Base-by-base conservation (phyloP, 495 filamentous ascomycete species). In the Hypomontagnella monticulosa region DNA sequence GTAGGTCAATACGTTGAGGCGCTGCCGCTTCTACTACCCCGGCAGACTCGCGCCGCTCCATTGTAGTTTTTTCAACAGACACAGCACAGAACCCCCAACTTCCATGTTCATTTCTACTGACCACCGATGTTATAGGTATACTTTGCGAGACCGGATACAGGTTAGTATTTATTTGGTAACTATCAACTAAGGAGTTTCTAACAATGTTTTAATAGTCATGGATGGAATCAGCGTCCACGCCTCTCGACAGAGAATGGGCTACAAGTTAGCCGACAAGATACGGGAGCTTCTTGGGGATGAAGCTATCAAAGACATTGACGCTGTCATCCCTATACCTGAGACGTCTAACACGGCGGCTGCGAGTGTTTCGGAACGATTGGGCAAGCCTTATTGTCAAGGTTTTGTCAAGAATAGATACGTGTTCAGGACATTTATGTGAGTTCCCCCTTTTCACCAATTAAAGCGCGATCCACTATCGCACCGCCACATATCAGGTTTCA, bases 361-460 rank as follows among this genome's bases (percentile, higher is more conserved):
- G 6, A 87, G 86, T 43, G 87, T 97, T 6, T 89, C 96, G 12
- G 86, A 90, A 70, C 81, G 84, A 36, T 79, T 97, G 27, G 84
- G 88, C 61, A 94, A 90, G 62, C 91, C 91, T 2, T 96, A 92
- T 74, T 90, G 56, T 18, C 52, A 92, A 67, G 91, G 85, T 9
- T 93, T 97, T 65, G 89, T 97, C 59, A 97, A 97, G 84, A 97
- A 97, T 77, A 87, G 94, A 48, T 98, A 97, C 75, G 91, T 98
- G 47, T 96, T 93, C 83, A 88, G 94, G 34, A 97, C 94, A 0
- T 97, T 97, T 75, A 97, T 97, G 73, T 55, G 18, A 2, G 66
- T 57, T 40, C 12, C 30, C 38, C 50, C 11, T 36, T 27, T 12
- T 41, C 14, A 27, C 20, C 10, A n/a, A n/a, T n/a, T n/a, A n/a